These are phyloP conservation scores for Fusarium haematococcum DNA, from an alignment of 2,329 filamentous ascomycete species.

Conservation along the genomic window DNA sequence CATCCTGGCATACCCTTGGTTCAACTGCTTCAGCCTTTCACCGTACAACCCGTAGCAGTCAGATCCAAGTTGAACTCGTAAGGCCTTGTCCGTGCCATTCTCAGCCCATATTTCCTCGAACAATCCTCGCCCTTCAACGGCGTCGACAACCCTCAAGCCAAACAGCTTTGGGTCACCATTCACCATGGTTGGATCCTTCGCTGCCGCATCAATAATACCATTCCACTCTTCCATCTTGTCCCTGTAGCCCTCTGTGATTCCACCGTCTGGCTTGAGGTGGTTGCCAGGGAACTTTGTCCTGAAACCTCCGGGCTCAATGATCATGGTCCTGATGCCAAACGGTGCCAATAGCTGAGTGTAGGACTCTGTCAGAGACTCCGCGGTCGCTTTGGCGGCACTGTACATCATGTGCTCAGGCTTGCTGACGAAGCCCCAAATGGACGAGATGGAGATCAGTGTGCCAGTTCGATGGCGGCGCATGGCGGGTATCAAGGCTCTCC, in stretches of 20 bases:
- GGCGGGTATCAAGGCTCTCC: slow-evolving; percentile 12
- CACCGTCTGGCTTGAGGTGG: not conserved
- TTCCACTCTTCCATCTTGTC: slow-evolving; percentile 1
- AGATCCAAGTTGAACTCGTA: slow-evolving; percentile 9
- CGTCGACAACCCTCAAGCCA: slow-evolving; percentile 2
- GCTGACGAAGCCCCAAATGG: slow-evolving; percentile 10
- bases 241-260: slow-evolving; percentile 6
- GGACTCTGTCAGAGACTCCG: slow-evolving; percentile 15
- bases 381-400: slow-evolving; percentile 7
- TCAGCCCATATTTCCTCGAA: not conserved
- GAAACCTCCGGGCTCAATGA: slow-evolving; percentile 21
- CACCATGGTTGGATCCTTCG: slow-evolving; percentile 1
- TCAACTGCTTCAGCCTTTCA: not conserved
- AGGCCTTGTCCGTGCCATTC: not conserved
- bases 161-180: slow-evolving; percentile 11
- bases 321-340: slow-evolving; percentile 11
- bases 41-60: slow-evolving; percentile 12
- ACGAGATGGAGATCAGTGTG: slow-evolving; percentile 9
- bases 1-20: not conserved
- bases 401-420: slow-evolving; percentile 21
- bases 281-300: slow-evolving; percentile 13
- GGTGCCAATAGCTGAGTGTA: slow-evolving; percentile 11
- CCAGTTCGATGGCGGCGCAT: slow-evolving; percentile 4
- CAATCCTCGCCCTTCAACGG: not conserved
- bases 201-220: slow-evolving; percentile 3